Conservation (phyloP, 352 stramenopile genomes). For the Globisporangium spinosum region DNA sequence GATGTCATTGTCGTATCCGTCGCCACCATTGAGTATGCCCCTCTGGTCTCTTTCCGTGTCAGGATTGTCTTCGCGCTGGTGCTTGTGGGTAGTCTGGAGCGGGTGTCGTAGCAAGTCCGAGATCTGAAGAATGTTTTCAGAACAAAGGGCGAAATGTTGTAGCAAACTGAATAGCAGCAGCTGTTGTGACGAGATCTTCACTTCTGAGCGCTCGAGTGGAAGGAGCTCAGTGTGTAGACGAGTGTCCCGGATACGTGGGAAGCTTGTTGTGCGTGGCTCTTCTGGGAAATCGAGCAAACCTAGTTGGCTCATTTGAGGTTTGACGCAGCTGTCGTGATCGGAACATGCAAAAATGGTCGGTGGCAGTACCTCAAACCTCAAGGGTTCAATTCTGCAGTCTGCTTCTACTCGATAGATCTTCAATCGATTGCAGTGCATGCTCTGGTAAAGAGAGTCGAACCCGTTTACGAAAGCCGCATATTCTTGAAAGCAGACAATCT, state of each 20-base stretch:
- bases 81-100: slow-evolving; percentile 5
- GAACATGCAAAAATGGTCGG: not conserved
- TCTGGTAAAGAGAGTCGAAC: not conserved
- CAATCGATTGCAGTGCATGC: not conserved
- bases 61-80: slow-evolving; percentile 4
- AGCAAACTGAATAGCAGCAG: slow-evolving; percentile 20
- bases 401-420: slow-evolving; percentile 14
- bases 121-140: slow-evolving; percentile 26
- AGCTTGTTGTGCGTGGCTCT: not conserved
- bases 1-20: slow-evolving; percentile 17
- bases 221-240: not conserved
- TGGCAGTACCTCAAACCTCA: slow-evolving; percentile 5
- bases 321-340: not conserved
- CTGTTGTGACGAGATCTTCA: slow-evolving; percentile 2
- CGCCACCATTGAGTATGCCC: slow-evolving; percentile 3
- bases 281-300: slow-evolving; percentile 9
- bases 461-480: not conserved
- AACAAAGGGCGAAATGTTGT: slow-evolving; percentile 18
- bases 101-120: slow-evolving; percentile 24
- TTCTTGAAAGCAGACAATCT: not conserved
- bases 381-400: not conserved
- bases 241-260: not conserved
- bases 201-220: not conserved
- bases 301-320: not conserved
- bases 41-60: not conserved